Conservation (phyloP, 192 early-diverging fungal species). For the Funneliformis mosseae region DNA sequence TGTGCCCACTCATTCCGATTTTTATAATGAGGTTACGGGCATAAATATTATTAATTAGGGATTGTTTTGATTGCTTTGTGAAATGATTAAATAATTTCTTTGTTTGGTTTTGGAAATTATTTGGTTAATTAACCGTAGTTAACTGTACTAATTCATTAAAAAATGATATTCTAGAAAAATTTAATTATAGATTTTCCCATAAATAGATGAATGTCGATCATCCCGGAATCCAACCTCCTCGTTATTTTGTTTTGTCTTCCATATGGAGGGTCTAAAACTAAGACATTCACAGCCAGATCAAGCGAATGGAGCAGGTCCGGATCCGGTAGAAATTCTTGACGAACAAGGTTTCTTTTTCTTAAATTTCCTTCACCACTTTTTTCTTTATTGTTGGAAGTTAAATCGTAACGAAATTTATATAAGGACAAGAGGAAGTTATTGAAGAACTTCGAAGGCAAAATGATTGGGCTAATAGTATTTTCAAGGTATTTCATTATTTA, state of each 20-base stretch:
- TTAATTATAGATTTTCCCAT: too few species aligned
- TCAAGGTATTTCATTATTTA: constrained; percentile 4
- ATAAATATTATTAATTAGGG: too few species aligned
- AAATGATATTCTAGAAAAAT: too few species aligned
- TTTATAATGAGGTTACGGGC: too few species aligned
- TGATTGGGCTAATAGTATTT: constrained; percentile 17
- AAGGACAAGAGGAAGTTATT: constrained; percentile 4
- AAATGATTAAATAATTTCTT: too few species aligned
- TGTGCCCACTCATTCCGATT: too few species aligned
- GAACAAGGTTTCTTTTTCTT: not conserved
- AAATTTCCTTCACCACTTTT: not conserved
- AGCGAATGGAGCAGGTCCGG: not conserved
- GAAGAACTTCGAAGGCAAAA: not conserved
- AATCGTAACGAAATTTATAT: not conserved
- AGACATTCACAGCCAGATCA: not conserved
- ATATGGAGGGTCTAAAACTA: not conserved
- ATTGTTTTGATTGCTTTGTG: too few species aligned
- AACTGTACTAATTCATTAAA: too few species aligned
- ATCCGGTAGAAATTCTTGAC: not conserved
- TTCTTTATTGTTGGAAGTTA: not conserved
- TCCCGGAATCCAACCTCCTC: too few species aligned
- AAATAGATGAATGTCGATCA: too few species aligned
- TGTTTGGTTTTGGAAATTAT: too few species aligned
- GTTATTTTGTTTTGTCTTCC: not conserved
- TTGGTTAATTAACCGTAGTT: too few species aligned